Conservation (phyloP, 2,329 filamentous ascomycete genomes). For the Venturia asperata region DNA sequence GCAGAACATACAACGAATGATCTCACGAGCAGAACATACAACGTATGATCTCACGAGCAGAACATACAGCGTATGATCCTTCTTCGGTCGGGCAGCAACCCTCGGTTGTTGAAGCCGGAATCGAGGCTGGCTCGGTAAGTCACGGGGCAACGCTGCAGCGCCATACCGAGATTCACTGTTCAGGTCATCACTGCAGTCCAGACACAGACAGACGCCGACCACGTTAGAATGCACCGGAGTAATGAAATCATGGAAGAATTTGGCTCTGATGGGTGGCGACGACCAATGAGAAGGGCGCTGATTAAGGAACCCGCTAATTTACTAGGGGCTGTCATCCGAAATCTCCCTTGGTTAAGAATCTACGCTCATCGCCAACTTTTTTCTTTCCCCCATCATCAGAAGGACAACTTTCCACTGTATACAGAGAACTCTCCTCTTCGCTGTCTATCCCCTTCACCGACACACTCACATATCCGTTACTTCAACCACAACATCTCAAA, state of each 20-base stretch:
- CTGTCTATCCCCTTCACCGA: background rate
- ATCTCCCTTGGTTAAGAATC: background rate
- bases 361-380: background rate
- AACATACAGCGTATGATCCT: too few relatives aligned
- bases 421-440: background rate
- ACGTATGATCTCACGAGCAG: background rate
- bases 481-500: constrained; percentile 14
- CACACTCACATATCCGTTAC: background rate
- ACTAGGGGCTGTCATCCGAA: background rate
- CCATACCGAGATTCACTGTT: too few relatives aligned
- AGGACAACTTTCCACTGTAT: background rate
- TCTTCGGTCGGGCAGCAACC: background rate
- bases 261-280: too few relatives aligned
- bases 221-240: background rate
- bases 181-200: background rate
- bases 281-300: background rate
- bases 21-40: background rate
- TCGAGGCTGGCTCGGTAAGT: background rate
- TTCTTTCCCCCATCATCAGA: background rate
- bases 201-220: background rate
- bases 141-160: background rate
- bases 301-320: background rate
- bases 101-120: background rate
- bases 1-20: too few relatives aligned
- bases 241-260: background rate